phyloP scores from a whole-genome alignment of 257 asterid species.

The Voacanga thouarsii region DNA sequence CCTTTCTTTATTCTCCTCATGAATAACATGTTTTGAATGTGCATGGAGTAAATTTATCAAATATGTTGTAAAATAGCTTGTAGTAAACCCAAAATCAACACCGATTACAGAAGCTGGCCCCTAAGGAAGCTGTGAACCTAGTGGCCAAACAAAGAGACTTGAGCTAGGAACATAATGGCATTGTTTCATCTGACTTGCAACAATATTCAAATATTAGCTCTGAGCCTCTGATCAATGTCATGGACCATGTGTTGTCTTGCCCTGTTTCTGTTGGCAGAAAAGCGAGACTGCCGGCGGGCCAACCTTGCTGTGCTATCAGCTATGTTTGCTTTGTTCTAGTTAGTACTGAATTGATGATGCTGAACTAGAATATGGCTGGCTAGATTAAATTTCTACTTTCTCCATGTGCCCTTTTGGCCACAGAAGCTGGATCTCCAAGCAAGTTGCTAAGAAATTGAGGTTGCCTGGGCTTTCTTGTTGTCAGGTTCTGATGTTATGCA shows the following conservation, averaged over 20 bases:
- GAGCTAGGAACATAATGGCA: neutral
- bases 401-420: neutral
- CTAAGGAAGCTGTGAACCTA: neutral
- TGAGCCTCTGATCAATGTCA: too few species aligned
- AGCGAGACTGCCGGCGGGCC: neutral
- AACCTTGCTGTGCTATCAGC: neutral
- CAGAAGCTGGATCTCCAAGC: neutral
- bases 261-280: neutral
- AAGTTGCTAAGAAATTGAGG: neutral
- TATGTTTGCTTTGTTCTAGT: neutral
- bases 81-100: too few species aligned
- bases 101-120: too few species aligned
- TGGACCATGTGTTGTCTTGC: neutral
- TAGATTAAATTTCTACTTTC: neutral
- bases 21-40: too few species aligned
- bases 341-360: constrained; percentile 2
- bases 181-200: neutral
- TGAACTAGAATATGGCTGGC: neutral
- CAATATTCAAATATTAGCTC: too few species aligned
- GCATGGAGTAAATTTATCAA: too few species aligned
- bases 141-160: too few species aligned
- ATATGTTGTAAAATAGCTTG: too few species aligned
- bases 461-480: too few species aligned
- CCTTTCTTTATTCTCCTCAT: too few species aligned
- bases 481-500: too few species aligned